Base-by-base conservation (phyloP, 371 early-diverging fungal species). In the Mucor piriformis region DNA sequence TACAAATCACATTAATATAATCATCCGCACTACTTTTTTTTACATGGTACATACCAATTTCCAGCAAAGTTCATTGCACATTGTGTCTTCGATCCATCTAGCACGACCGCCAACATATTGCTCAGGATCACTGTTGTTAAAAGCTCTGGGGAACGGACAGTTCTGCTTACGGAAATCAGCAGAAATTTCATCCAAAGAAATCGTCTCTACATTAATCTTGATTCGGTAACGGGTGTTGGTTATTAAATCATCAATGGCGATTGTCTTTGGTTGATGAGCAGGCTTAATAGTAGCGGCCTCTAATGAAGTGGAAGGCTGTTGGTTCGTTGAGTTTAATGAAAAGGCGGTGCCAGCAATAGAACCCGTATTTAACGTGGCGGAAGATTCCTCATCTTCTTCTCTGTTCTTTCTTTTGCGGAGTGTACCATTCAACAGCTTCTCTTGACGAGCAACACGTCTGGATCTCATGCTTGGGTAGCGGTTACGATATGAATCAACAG, bases 401-500 rank as follows among this genome's bases (percentile, higher is more conserved):
- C 66, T 66, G 16, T 70, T 67, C 53, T 73, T 72, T 53, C 76
- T 68, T 34, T 74, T 74, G 27, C 76, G 69, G 4, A 76, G 61
- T 0, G 80, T 76, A 2, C 80, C 80, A 37, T 79, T 74, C 59
- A 76, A 50, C 35, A 88, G 70, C 70, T 92, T 93, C 59, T 94
- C 92, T 66, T 93, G 87, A 56, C 93, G 82, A 13, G 91, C 85
- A n/a, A 94, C 88, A 20, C 95, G 83, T 46, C 94, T 82, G 18
- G 89, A 90, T 51, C 92, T 82, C 70, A 89, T 84, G 42, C 87
- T 88, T 16, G 92, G 90, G 62, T 88, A 88, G 13, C 93, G 87
- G 61, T 95, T 92, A 46, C 97, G 85, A 63, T 92, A 97, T 25
- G 91, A 92, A 70, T 98, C 97, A 0, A 98, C 98, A 1, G 96